Percentiles rank a stretch among this genome's conserved stretches.
Conservation (phyloP, 139 green algal genomes). For the Chlorella sp. region DNA sequence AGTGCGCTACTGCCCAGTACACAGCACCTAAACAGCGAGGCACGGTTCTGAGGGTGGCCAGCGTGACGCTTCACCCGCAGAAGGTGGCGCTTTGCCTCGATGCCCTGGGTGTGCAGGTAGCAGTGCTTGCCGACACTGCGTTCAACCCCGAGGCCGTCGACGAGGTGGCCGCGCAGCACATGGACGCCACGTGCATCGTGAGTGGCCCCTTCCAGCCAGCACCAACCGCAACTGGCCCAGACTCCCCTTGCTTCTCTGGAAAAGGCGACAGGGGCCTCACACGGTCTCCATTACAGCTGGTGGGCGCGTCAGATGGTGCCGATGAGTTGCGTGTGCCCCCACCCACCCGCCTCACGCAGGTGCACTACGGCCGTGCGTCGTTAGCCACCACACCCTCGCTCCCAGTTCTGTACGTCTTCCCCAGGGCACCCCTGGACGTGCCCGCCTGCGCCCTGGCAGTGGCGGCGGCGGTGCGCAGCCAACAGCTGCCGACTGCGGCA, state of each 20-base stretch:
- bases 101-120: constrained; percentile 48
- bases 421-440: neutral
- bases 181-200: constrained; percentile 69
- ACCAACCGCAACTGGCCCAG: neutral
- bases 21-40: too few species aligned
- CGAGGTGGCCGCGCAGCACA: constrained; percentile 74
- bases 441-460: neutral
- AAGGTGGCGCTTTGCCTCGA: neutral
- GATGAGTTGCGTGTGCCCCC: neutral
- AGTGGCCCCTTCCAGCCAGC: neutral
- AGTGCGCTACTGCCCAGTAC: too few species aligned
- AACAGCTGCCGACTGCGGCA: too few species aligned
- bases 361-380: neutral
- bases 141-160: constrained; percentile 80
- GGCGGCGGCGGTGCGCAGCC: too few species aligned
- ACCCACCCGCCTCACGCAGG: neutral
- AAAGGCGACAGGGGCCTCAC: too few species aligned
- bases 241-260: too few species aligned
- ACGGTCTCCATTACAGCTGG: too few species aligned
- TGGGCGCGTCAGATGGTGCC: neutral
- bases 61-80: too few species aligned
- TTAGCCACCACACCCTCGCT: neutral
- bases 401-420: neutral
- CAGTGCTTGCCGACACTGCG: constrained; percentile 72
- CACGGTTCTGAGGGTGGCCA: too few species aligned